Percentiles rank a stretch among this genome's conserved stretches.
Evolutionary conservation across 2,329 filamentous ascomycete species (phyloP).

Genomic region (Monilinia fructicola): DNA sequence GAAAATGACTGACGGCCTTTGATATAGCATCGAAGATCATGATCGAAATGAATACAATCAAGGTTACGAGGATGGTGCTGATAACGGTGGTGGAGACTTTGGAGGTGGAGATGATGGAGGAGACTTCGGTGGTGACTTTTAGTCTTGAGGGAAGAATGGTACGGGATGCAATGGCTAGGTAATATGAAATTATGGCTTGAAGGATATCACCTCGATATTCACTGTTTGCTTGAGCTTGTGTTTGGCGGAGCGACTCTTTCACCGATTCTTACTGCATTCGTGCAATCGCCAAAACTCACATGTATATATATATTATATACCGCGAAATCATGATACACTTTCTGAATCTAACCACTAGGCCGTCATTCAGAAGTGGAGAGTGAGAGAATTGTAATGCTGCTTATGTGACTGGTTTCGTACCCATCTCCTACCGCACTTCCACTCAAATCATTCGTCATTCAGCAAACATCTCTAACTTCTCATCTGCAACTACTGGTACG

Average conservation of each 20-base stretch:
- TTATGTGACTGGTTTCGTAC: background rate
- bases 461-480: background rate
- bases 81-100: constrained; percentile 32
- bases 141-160: constrained; percentile 46
- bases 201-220: background rate
- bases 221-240: background rate
- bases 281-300: background rate
- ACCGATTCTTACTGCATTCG: background rate
- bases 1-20: background rate
- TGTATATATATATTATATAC: background rate
- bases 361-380: background rate
- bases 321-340: background rate
- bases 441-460: background rate
- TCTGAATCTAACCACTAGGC: background rate
- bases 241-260: background rate
- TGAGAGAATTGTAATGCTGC: background rate
- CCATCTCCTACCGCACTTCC: background rate
- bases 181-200: background rate
- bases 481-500: background rate
- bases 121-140: constrained; percentile 28
- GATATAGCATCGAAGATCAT: constrained; percentile 53
- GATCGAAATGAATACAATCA: constrained; percentile 59
- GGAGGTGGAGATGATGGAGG: constrained; percentile 36
- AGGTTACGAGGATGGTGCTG: constrained; percentile 42
- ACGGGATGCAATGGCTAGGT: constrained; percentile 39